phyloP scores from a whole-genome alignment of 441 rosid genomes.

The Erodium texanum region DNA sequence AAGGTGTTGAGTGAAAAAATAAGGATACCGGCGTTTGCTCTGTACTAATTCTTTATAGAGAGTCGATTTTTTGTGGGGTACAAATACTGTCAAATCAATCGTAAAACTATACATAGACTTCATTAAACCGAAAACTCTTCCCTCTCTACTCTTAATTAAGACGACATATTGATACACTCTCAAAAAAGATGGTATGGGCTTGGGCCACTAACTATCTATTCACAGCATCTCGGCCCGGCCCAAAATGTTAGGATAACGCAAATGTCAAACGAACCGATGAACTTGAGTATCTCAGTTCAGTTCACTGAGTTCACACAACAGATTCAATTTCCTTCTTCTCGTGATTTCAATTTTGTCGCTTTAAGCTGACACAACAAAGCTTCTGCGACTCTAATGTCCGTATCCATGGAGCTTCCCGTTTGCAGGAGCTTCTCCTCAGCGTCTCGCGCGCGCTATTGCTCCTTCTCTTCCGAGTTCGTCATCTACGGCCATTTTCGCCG shows the following conservation, averaged over 20 bases:
- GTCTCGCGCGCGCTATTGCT: slow-evolving; percentile 25
- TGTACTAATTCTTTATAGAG: no score
- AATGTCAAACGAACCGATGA: not conserved
- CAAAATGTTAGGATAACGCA: not conserved
- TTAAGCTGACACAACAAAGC: not conserved
- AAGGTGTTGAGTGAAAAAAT: no score
- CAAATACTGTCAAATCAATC: no score
- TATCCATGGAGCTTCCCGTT: slow-evolving; percentile 33
- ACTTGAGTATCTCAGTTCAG: not conserved
- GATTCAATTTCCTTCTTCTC: not conserved
- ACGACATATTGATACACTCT: no score
- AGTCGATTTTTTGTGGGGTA: no score
- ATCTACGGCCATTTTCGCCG: slow-evolving; percentile 19
- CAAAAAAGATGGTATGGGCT: not conserved
- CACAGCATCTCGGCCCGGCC: not conserved
- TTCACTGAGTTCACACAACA: not conserved
- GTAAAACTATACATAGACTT: no score
- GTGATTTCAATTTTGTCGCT: not conserved
- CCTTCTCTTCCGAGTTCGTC: slow-evolving; percentile 21
- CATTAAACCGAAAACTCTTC: no score
- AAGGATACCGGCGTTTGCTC: no score
- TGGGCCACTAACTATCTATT: not conserved
- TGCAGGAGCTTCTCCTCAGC: slow-evolving; percentile 20
- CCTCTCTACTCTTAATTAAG: no score
- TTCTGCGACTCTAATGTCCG: slow-evolving; percentile 14